Evolutionary conservation across 805 yeast species (phyloP).

Genomic region (Wickerhamiella sergipiensis): DNA sequence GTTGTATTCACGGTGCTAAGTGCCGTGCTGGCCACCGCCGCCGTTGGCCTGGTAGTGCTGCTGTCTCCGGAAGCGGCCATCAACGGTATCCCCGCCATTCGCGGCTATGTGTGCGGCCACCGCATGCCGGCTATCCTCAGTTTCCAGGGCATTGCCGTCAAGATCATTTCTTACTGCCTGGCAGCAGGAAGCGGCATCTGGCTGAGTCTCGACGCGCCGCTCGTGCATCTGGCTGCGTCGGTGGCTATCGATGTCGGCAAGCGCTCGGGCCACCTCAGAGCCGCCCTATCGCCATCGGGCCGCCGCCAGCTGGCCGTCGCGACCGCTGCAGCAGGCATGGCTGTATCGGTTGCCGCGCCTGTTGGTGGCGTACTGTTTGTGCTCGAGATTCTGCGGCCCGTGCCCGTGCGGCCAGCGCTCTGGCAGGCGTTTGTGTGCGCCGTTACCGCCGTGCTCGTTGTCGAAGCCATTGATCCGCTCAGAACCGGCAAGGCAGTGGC

Average conservation of each 20-base stretch:
- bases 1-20: conserved; percentile 29
- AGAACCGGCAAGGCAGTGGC: conserved; percentile 40
- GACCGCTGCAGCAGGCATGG: conserved; percentile 71
- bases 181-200: conserved; percentile 67
- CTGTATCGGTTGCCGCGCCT: conserved; percentile 77
- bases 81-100: conserved; percentile 66
- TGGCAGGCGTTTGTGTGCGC: conserved; percentile 80
- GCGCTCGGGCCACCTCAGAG: not conserved
- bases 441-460: conserved; percentile 51
- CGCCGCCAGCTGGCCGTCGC: conserved; percentile 57
- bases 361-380: conserved; percentile 78
- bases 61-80: conserved; percentile 30
- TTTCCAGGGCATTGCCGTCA: conserved; percentile 36
- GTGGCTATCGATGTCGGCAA: conserved; percentile 15
- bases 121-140: conserved; percentile 41
- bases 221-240: conserved; percentile 54
- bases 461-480: conserved; percentile 40
- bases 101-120: conserved; percentile 53
- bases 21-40: conserved; percentile 27
- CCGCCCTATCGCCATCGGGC: conserved; percentile 6
- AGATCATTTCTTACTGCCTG: conserved; percentile 44
- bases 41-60: conserved; percentile 24
- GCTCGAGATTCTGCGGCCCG: conserved; percentile 33
- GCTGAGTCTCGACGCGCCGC: conserved; percentile 80
- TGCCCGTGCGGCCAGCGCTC: conserved; percentile 50